Base-by-base conservation (phyloP, 2,329 filamentous ascomycete genomes). In the Chrysoporthe deuterocubensis region DNA sequence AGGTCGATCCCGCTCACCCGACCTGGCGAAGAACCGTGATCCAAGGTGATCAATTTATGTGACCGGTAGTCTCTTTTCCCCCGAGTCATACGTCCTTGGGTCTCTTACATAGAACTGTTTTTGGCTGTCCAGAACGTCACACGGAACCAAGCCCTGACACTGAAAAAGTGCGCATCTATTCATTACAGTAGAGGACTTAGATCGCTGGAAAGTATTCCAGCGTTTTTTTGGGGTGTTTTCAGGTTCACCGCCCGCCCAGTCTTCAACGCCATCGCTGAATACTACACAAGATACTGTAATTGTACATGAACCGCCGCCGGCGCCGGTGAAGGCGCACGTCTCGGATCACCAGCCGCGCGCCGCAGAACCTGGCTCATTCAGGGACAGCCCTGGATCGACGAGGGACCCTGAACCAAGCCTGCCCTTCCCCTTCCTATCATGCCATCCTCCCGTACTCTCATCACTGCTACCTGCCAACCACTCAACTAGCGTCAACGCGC, bases 401-500 rank as follows among this genome's bases (percentile, higher is more conserved):
- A 21, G 46, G 18, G 60, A 52, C 14, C 26, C 60, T 18, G 60
- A 16, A 26, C 60, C 60, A 34, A 61, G 42, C 62, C 60, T 40
- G 46, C 57, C 62, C 40, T 21, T 21, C 62, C 26, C 56, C 60
- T 32, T 56, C 60, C 4, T 62, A 65, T 42, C 46, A 40, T 26
- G 34, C 9, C 46, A n/a, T 3, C 44, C 60, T 62, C 37, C 60
- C 4, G 44, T 16, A 4, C 9, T 9, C 14, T 42, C 44, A n/a
- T 61, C 64, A 11, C 60, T 58, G n/a, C 59, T 56, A 18, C 73
- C 74, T 18, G 74, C 74, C 11, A 85, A 73, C 82, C 83, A 85
- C 11, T 75, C 71, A 71, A 83, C 80, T 62, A 85, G 69, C 37
- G 73, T 76, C 69, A 84, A 71, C 3, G 75, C 77, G 0, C 76